These are phyloP conservation scores for Penicillium sp. DNA, from an alignment of 2,329 filamentous ascomycete species.

Conservation along the genomic window DNA sequence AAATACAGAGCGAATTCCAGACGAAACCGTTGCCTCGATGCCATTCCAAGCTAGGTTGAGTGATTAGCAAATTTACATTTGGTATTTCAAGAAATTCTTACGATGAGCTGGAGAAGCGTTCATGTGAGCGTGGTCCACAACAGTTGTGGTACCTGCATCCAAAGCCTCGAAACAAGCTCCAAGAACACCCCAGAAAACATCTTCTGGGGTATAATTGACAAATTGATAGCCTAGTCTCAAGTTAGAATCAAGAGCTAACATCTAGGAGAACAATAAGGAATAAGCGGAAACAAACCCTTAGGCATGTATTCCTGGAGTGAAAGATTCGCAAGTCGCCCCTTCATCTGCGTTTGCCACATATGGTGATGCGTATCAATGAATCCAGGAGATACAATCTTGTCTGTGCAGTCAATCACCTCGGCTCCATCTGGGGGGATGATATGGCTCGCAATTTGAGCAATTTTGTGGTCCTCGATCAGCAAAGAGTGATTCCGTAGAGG, in stretches of 20 bases:
- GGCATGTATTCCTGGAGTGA: too few relatives aligned
- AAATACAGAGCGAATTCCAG: slow-evolving; percentile 32
- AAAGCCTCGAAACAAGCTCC: slow-evolving; percentile 23
- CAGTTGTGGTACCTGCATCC: slow-evolving; percentile 27
- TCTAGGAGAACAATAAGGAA: too few relatives aligned
- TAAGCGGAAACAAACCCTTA: slow-evolving; percentile 12
- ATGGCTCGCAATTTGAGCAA: too few relatives aligned
- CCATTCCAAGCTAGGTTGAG: slow-evolving; percentile 4
- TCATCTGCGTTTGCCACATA: slow-evolving; percentile 43
- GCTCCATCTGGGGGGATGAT: slow-evolving; percentile 4
- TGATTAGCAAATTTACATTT: too few relatives aligned
- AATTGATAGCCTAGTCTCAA: too few relatives aligned
- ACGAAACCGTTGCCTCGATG: slow-evolving; percentile 26
- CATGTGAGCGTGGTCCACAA: slow-evolving; percentile 36
- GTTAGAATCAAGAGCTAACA: too few relatives aligned
- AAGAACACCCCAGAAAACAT: slow-evolving; percentile 49
- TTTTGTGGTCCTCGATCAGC: too few relatives aligned
- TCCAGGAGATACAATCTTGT: slow-evolving; percentile 34
- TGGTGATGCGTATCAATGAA: slow-evolving; percentile 44
- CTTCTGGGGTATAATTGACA: slow-evolving; percentile 41
- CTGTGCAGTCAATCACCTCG: slow-evolving; percentile 43
- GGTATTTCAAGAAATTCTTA: too few relatives aligned
- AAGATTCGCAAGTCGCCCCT: not conserved
- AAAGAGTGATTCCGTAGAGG: too few relatives aligned
- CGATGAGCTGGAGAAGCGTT: slow-evolving; percentile 27